Percentiles rank a stretch among this genome's conserved stretches.
Evolutionary conservation across 2,329 filamentous ascomycete species (phyloP).

Genomic region (Akanthomyces uredinophilus): DNA sequence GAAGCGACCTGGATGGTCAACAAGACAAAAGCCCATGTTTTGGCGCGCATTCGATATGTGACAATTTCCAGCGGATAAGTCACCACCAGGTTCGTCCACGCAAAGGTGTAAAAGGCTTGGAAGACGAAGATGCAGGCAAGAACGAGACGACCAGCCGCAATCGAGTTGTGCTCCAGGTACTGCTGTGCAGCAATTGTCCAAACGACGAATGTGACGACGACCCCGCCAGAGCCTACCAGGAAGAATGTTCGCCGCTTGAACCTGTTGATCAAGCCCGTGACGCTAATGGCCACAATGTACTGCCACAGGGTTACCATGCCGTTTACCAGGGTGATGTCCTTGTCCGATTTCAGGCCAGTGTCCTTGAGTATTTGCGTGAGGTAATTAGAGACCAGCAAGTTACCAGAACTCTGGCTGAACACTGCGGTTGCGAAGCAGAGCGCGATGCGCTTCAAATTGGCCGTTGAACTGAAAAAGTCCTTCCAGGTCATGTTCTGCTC

Average conservation of each 20-base stretch:
- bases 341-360: slow-evolving; percentile 32
- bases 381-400: slow-evolving; percentile 38
- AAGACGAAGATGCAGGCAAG: slow-evolving; percentile 40
- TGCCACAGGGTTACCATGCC: slow-evolving; percentile 38
- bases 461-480: slow-evolving; percentile 34
- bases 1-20: slow-evolving; percentile 34
- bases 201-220: slow-evolving; percentile 34
- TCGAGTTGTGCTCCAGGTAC: slow-evolving; percentile 29
- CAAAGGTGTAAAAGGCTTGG: slow-evolving; percentile 37
- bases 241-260: slow-evolving; percentile 36
- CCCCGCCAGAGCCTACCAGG: slow-evolving; percentile 33
- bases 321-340: slow-evolving; percentile 37
- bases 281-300: slow-evolving; percentile 35
- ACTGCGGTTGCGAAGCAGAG: slow-evolving; percentile 36
- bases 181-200: slow-evolving; percentile 36
- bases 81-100: slow-evolving; percentile 39
- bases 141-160: slow-evolving; percentile 30
- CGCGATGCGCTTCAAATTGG: slow-evolving; percentile 36
- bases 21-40: slow-evolving; percentile 36
- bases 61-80: slow-evolving; percentile 39
- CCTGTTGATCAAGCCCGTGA: slow-evolving; percentile 32
- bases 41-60: slow-evolving; percentile 38
- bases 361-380: slow-evolving; percentile 35
- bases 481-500: slow-evolving; percentile 39
- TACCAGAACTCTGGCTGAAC: slow-evolving; percentile 38